A percentile compares a stretch with the other conserved stretches of the same genome.
Evolutionary conservation across 192 early-diverging fungal species (phyloP).

Genomic region (Coemansia sp.): DNA sequence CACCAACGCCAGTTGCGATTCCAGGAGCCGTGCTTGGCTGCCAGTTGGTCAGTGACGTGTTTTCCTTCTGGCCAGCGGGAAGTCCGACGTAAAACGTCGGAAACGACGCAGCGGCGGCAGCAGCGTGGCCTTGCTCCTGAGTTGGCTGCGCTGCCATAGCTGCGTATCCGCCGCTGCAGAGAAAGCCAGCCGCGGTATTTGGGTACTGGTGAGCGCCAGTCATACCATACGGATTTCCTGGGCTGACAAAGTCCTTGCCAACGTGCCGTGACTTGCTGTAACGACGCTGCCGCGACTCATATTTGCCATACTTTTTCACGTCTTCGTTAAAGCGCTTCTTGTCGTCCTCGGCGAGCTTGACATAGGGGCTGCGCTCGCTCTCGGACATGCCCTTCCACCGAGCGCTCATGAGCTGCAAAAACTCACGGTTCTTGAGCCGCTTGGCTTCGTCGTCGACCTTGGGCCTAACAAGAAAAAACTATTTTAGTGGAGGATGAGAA

Average conservation of each 20-base stretch:
- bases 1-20: background rate
- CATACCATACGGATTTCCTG: background rate
- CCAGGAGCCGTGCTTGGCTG: background rate
- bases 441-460: conserved; percentile 42
- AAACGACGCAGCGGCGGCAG: background rate
- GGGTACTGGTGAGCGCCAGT: background rate
- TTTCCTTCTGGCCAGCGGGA: conserved; percentile 1
- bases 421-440: conserved; percentile 54
- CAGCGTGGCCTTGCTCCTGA: background rate
- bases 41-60: background rate
- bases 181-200: background rate
- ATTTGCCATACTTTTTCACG: conserved; percentile 47
- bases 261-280: conserved; percentile 26
- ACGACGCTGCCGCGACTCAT: conserved; percentile 51
- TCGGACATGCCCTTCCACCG: conserved; percentile 50
- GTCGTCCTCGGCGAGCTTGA: conserved; percentile 44
- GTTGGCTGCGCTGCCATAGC: background rate
- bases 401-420: conserved; percentile 53
- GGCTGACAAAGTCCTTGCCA: background rate
- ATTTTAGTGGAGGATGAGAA: background rate
- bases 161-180: background rate
- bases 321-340: conserved; percentile 49
- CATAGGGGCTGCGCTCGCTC: conserved; percentile 39
- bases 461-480: conserved; percentile 14
- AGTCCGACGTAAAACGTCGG: conserved; percentile 6